Evolutionary conservation across 2,329 filamentous ascomycete genomes (phyloP), one percentile per base, ranked within the genome.

Genomic region (Epichloe gansuensis): DNA sequence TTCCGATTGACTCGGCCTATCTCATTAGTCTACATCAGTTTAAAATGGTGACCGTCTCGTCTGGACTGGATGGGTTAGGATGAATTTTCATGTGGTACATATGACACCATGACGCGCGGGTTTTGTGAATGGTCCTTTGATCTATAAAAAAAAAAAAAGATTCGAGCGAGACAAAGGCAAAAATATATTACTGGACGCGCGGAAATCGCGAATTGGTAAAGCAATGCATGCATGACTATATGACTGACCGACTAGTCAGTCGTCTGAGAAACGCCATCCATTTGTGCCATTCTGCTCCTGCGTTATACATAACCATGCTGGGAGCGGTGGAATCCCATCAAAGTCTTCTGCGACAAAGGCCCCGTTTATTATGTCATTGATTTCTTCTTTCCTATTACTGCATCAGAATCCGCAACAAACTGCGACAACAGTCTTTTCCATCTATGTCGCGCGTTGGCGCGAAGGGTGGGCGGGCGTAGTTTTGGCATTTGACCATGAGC

Each of bases 401-500:
- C 23, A 45, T 34, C n/a, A 5, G 13, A 43, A 43, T 43, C n/a
- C 21, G 21, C 41, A n/a, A n/a, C 23, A 21, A 27, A 6, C 13
- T 35, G 8, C 25, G 17, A 13, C 25, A 35, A 13, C 15, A n/a
- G 9, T 21, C n/a, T 15, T 49, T 25, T 13, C 34, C 15, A n/a
- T 43, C 47, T 6, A 21, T 43, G 27, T 48, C 36, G 9, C 34
- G 21, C 36, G 27, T 21, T 21, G 11, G 8, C 11, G 39, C 35
- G 2, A 13, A 45, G 41, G 47, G 27, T 17, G 17, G 34, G 40
- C 15, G 41, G 27, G 4, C 15, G 34, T 13, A 6, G n/a, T 43
- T 39, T 23, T 49, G 44, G n/a, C 45, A 47, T 51, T 45, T 47
- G 43, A 11, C 51, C 51, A 51, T 44, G 48, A 21, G 44, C 47